Evolutionary conservation across 305 asterid genomes (phyloP).

Genomic region (Fraxinus floribunda): DNA sequence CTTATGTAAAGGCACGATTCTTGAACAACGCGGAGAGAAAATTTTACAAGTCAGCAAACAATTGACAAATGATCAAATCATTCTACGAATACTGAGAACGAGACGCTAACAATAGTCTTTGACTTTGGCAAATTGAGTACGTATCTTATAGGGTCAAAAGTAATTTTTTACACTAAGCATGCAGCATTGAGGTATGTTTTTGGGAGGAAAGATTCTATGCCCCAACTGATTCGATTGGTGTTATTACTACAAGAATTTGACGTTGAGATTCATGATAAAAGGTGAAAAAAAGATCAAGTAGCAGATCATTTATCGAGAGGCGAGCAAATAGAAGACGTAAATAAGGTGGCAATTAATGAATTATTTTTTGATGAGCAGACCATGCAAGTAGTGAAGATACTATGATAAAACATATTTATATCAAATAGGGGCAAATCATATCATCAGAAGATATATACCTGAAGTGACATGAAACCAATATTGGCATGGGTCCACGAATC

Average conservation of each 20-base stretch:
- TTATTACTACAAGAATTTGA: neutral
- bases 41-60: neutral
- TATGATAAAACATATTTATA: too few relatives aligned
- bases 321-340: neutral
- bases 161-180: neutral
- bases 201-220: neutral
- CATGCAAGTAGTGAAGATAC: too few relatives aligned
- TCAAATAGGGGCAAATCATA: too few relatives aligned
- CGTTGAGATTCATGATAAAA: too few relatives aligned
- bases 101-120: neutral
- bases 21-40: too few relatives aligned
- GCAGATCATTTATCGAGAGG: neutral
- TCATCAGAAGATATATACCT: too few relatives aligned
- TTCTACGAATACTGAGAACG: neutral
- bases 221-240: neutral
- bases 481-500: too few relatives aligned
- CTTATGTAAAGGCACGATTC: too few relatives aligned
- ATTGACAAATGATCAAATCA: neutral
- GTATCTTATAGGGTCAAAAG: neutral
- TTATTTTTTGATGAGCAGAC: neutral
- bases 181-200: neutral
- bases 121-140: neutral
- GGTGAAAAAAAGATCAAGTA: neutral
- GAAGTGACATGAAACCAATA: too few relatives aligned
- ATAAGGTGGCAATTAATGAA: too few relatives aligned